phyloP scores from a whole-genome alignment of 2,329 filamentous ascomycete species.

The Fusarium redolens region DNA sequence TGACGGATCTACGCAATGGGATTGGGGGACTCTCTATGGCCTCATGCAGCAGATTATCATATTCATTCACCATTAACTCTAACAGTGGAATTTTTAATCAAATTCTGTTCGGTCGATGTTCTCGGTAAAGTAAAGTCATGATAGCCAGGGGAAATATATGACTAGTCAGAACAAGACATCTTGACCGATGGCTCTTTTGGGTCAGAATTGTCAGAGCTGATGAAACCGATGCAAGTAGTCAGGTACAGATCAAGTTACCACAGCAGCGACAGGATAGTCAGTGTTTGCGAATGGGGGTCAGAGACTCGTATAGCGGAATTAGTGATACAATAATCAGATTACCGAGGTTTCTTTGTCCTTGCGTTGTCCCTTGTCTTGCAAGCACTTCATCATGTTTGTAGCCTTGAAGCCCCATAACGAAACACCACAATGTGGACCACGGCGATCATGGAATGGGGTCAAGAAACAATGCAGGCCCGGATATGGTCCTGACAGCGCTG shows the following conservation, averaged over 20 bases:
- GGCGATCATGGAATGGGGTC: slow-evolving; percentile 29
- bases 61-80: background rate
- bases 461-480: slow-evolving; percentile 9
- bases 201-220: background rate
- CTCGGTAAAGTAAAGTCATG: slow-evolving; percentile 27
- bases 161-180: slow-evolving; percentile 9
- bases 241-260: background rate
- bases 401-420: background rate
- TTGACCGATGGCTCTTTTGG: slow-evolving; percentile 33
- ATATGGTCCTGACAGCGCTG: slow-evolving; percentile 21
- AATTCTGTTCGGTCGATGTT: slow-evolving; percentile 33
- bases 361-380: background rate
- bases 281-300: background rate
- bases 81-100: slow-evolving; percentile 15
- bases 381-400: background rate
- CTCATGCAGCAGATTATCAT: slow-evolving; percentile 7
- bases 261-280: background rate
- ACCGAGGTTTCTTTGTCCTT: background rate
- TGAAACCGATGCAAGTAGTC: background rate
- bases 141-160: slow-evolving; percentile 3
- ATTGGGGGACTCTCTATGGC: slow-evolving; percentile 30
- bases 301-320: background rate
- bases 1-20: slow-evolving; percentile 31
- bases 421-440: slow-evolving; percentile 20
- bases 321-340: background rate